Percentiles rank a stretch among this genome's conserved stretches.
Conservation (phyloP, 352 stramenopile genomes). For the Globisporangium cystogenes region DNA sequence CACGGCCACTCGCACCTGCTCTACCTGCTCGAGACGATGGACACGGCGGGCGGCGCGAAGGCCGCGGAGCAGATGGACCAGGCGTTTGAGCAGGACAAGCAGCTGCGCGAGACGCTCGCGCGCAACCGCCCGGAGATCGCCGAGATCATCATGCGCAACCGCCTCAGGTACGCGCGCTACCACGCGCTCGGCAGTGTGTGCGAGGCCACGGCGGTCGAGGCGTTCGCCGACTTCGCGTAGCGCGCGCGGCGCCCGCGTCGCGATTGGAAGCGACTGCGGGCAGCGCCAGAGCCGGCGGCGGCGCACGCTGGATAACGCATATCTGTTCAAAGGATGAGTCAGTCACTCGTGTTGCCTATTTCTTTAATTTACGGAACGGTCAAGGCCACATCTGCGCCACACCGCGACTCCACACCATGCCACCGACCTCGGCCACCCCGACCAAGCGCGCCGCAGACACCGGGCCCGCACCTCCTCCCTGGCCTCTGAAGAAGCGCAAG, state of each 20-base stretch:
- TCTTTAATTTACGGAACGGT: not conserved
- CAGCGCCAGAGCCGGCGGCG: no score
- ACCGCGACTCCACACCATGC: no score
- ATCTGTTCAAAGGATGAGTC: no score
- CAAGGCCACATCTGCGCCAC: no score
- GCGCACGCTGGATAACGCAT: no score
- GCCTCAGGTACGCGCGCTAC: slow-evolving; percentile 68
- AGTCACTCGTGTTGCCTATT: not conserved
- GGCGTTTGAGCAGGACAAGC: slow-evolving; percentile 52
- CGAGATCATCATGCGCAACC: slow-evolving; percentile 72
- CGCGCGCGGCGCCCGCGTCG: not conserved
- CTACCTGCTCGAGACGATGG: slow-evolving; percentile 78
- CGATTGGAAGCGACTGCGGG: slow-evolving; percentile 2
- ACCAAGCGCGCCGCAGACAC: slow-evolving; percentile 6
- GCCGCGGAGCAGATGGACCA: slow-evolving; percentile 56
- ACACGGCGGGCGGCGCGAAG: slow-evolving; percentile 46
- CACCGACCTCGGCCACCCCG: no score
- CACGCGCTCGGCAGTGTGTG: slow-evolving; percentile 50
- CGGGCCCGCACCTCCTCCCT: not conserved
- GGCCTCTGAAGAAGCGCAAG: slow-evolving; percentile 13
- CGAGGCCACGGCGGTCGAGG: slow-evolving; percentile 42
- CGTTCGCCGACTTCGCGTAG: slow-evolving; percentile 32
- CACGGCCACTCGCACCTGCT: slow-evolving; percentile 67
- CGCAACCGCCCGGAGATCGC: slow-evolving; percentile 62
- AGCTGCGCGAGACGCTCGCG: slow-evolving; percentile 52